Evolutionary conservation across 2,329 filamentous ascomycete species (phyloP).

Genomic region (Cytospora schulzeri): DNA sequence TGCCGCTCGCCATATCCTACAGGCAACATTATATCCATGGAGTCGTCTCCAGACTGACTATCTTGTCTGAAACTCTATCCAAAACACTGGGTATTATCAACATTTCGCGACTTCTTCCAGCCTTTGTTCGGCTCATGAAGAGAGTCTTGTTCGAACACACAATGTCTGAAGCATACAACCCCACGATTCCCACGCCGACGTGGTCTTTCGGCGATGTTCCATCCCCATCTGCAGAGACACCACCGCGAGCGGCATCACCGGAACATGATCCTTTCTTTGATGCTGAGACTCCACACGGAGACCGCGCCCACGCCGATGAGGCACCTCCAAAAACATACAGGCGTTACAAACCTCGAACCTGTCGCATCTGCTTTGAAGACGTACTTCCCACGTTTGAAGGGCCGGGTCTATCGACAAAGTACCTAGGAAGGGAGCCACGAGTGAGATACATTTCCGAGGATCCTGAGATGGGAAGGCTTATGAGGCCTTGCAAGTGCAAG

Average conservation of each 20-base stretch:
- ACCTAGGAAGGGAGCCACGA: constrained; percentile 35
- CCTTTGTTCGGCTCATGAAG: neutral
- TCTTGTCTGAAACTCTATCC: neutral
- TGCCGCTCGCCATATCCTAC: neutral
- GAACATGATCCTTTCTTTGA: constrained; percentile 4
- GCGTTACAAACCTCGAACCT: constrained; percentile 73
- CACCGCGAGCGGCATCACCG: neutral
- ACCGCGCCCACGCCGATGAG: constrained; percentile 28
- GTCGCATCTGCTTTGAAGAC: constrained; percentile 85
- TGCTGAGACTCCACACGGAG: constrained; percentile 14
- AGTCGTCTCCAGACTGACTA: neutral
- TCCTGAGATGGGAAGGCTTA: constrained; percentile 71
- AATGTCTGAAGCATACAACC: constrained; percentile 6
- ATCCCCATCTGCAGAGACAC: neutral
- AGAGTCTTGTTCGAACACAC: neutral
- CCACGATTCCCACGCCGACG: constrained; percentile 13
- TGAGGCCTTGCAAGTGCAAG: constrained; percentile 91
- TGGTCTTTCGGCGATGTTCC: constrained; percentile 20
- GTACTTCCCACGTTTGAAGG: constrained; percentile 53
- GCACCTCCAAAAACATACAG: constrained; percentile 34
- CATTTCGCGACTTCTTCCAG: neutral
- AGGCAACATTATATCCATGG: neutral
- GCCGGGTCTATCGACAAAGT: constrained; percentile 39
- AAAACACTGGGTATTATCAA: neutral
- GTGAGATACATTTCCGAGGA: constrained; percentile 72